Evolutionary conservation across 2,329 filamentous ascomycete genomes (phyloP), one percentile per base, ranked within the genome.

Genomic region (Phialophora tarda): DNA sequence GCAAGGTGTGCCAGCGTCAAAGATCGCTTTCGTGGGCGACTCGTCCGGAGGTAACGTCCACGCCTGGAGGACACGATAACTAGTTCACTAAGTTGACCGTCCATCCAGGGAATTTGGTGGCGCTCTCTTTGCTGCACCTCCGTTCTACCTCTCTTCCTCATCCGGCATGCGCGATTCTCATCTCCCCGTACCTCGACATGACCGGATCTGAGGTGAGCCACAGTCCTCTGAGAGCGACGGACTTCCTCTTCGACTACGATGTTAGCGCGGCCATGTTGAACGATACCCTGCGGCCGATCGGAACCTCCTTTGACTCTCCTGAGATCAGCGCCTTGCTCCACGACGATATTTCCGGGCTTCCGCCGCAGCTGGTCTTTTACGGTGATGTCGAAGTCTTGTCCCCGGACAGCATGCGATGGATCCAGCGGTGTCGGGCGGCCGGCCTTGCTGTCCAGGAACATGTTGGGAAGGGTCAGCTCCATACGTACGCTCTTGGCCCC

Each of bases 41-140:
- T 64, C 62, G 14, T 54, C 62, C 4, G 62, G 62, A 50, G 62
- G 62, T 64, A 51, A 59, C n/a, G n/a, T n/a, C n/a, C n/a, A n/a
- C n/a, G n/a, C n/a, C n/a, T n/a, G n/a, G n/a, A n/a, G n/a, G n/a
- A n/a, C n/a, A n/a, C n/a, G n/a, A n/a, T n/a, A n/a, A n/a, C n/a
- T n/a, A n/a, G n/a, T n/a, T n/a, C n/a, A n/a, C n/a, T n/a, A n/a
- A n/a, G 50, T 32, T 56, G 4, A 60, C 24, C 34, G 38, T 41
- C 17, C 14, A 2, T 53, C 3, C 30, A 64, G 62, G 62, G 11
- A 55, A 55, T 4, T 23, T 64, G 24, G 59, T 64, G 1, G 34
- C 59, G 34, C 62, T 64, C 3, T 54, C 62, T 6, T 59, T 64
- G 62, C 62, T 64, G 34, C 59, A 64, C 44, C 59, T 64, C 23